Conservation (phyloP, 2,329 filamentous ascomycete genomes). For the Colletotrichum sp. region DNA sequence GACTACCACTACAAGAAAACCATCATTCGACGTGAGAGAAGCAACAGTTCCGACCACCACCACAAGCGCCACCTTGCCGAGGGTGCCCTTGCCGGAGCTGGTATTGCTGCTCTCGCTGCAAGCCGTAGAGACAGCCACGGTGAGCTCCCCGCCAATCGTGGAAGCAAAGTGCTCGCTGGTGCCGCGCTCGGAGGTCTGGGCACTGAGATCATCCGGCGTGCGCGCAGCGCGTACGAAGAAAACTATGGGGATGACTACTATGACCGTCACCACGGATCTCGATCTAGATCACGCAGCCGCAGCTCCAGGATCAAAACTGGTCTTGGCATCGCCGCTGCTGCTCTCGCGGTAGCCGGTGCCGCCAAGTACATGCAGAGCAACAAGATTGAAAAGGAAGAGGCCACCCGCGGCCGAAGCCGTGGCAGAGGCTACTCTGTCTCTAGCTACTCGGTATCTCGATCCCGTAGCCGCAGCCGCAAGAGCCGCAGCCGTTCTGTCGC, state of each 20-base stretch:
- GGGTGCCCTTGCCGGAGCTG: slow-evolving; percentile 69
- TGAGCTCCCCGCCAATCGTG: slow-evolving; percentile 55
- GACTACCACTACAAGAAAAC: slow-evolving; percentile 50
- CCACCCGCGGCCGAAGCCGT: slow-evolving; percentile 59
- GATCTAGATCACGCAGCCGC: slow-evolving; percentile 31
- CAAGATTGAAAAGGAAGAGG: slow-evolving; percentile 65
- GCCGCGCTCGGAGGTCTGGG: slow-evolving; percentile 68
- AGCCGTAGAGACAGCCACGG: slow-evolving; percentile 58
- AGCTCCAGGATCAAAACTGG: slow-evolving; percentile 62
- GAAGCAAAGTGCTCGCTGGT: slow-evolving; percentile 64
- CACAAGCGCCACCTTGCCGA: slow-evolving; percentile 66
- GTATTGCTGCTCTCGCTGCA: slow-evolving; percentile 62
- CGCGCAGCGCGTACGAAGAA: slow-evolving; percentile 62
- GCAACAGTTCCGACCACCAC: slow-evolving; percentile 50
- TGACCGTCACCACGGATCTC: slow-evolving; percentile 47
- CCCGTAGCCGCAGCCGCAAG: slow-evolving; percentile 38
- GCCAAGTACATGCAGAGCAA: slow-evolving; percentile 67
- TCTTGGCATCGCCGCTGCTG: slow-evolving; percentile 66
- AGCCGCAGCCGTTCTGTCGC: slow-evolving; percentile 56
- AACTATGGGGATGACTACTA: slow-evolving; percentile 9
- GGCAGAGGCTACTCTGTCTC: slow-evolving; percentile 41
- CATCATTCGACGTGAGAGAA: slow-evolving; percentile 55
- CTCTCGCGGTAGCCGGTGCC: slow-evolving; percentile 68
- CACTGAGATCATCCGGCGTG: slow-evolving; percentile 64
- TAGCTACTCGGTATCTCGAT: slow-evolving; percentile 45